These are phyloP conservation scores for Taiozyma onychis DNA, from an alignment of 1,139 yeast genomes.

Conservation along the genomic window DNA sequence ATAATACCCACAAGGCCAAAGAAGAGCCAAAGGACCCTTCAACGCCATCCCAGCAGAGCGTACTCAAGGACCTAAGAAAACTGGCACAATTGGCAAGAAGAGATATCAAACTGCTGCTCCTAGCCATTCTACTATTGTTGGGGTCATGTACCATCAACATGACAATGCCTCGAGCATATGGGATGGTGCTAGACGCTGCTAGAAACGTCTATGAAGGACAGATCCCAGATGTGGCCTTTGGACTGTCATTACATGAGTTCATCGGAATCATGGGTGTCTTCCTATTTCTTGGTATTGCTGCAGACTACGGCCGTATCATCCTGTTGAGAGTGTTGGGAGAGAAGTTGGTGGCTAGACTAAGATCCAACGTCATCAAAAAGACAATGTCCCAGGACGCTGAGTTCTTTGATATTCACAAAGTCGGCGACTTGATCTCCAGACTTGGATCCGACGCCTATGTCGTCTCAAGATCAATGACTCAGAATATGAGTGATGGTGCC, in stretches of 20 bases:
- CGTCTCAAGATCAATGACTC: slow-evolving; percentile 82
- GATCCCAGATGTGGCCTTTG: slow-evolving; percentile 36
- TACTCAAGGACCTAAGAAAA: slow-evolving; percentile 43
- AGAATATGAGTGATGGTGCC: slow-evolving; percentile 86
- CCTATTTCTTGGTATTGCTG: slow-evolving; percentile 62
- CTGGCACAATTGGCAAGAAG: slow-evolving; percentile 43
- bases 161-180: slow-evolving; percentile 78
- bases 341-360: slow-evolving; percentile 72
- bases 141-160: slow-evolving; percentile 59
- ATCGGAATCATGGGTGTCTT: slow-evolving; percentile 45
- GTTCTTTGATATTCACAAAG: slow-evolving; percentile 87
- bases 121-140: slow-evolving; percentile 58
- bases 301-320: slow-evolving; percentile 78
- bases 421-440: slow-evolving; percentile 89
- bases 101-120: slow-evolving; percentile 44
- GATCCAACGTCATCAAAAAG: slow-evolving; percentile 70
- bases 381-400: slow-evolving; percentile 85
- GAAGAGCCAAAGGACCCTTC: not conserved
- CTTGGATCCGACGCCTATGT: slow-evolving; percentile 86
- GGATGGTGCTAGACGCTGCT: slow-evolving; percentile 65
- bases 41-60: slow-evolving; percentile 22
- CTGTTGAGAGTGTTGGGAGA: slow-evolving; percentile 78
- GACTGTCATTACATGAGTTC: slow-evolving; percentile 43
- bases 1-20: not conserved
- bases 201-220: slow-evolving; percentile 36